Percentiles rank a stretch among this genome's conserved stretches.
phyloP scores from a whole-genome alignment of 140 eudicot genomes.

The Cichorium intybus region DNA sequence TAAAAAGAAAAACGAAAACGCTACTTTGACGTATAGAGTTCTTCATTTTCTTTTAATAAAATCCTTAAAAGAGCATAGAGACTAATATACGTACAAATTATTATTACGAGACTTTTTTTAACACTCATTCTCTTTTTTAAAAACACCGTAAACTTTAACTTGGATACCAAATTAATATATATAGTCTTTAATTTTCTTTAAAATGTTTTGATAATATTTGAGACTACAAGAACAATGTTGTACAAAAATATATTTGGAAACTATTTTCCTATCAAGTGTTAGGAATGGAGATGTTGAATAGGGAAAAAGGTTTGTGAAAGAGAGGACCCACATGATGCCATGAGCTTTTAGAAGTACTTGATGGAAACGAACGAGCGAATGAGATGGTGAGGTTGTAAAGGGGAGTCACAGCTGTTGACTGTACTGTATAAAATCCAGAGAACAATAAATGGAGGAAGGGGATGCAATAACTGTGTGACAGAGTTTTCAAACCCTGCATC shows the following conservation, averaged over 20 bases:
- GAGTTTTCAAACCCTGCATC: constrained; percentile 50
- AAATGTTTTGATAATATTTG: too few relatives aligned
- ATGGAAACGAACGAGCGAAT: constrained; percentile 3
- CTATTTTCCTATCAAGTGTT: too few relatives aligned
- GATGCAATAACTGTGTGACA: constrained; percentile 31
- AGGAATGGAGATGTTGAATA: background rate
- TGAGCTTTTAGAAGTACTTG: constrained; percentile 29
- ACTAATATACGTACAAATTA: too few relatives aligned
- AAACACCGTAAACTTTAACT: too few relatives aligned
- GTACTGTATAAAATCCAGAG: constrained; percentile 35
- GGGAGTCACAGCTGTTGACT: constrained; percentile 34
- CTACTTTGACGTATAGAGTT: too few relatives aligned
- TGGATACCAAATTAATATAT: too few relatives aligned
- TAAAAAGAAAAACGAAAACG: too few relatives aligned
- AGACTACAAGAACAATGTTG: too few relatives aligned
- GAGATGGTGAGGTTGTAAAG: constrained; percentile 35
- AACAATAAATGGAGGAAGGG: constrained; percentile 40
- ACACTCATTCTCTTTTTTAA: too few relatives aligned
- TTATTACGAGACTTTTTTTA: too few relatives aligned
- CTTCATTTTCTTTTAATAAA: background rate
- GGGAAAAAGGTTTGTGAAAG: background rate
- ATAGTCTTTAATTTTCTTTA: too few relatives aligned
- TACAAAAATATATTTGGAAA: too few relatives aligned
- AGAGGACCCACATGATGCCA: constrained; percentile 20
- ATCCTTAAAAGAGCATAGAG: background rate